Conservation (phyloP, 139 green algal species). For the Tetratostichococcus sp. region DNA sequence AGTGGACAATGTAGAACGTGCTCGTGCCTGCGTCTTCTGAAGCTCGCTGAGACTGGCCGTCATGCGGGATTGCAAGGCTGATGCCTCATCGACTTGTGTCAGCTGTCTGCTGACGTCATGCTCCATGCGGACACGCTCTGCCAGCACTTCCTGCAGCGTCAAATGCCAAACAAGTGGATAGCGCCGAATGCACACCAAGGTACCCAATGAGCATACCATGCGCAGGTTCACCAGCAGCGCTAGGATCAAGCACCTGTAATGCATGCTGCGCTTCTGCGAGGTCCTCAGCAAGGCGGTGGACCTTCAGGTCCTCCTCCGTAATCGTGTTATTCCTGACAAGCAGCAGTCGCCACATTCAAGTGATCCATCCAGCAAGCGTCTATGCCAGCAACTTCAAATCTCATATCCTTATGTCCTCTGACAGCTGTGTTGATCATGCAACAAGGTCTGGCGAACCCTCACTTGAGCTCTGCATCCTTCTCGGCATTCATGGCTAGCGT, state of each 20-base stretch:
- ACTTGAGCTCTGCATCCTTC: neutral
- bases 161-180: neutral
- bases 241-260: neutral
- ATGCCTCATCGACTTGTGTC: neutral
- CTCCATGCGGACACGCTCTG: neutral
- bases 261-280: neutral
- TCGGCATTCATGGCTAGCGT: neutral
- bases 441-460: too few species aligned
- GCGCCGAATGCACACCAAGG: neutral
- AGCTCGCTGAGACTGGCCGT: neutral
- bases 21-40: neutral
- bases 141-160: neutral
- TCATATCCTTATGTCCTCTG: too few species aligned
- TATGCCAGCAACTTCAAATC: neutral
- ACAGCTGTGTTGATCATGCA: neutral
- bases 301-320: neutral
- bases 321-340: neutral
- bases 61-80: neutral
- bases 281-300: neutral
- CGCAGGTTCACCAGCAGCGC: neutral
- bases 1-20: neutral
- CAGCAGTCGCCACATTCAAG: neutral
- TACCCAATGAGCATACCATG: neutral
- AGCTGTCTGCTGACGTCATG: neutral
- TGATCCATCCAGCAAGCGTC: neutral